Conservation (phyloP, 2,329 filamentous ascomycete genomes). For the Escovopsis weberi region DNA sequence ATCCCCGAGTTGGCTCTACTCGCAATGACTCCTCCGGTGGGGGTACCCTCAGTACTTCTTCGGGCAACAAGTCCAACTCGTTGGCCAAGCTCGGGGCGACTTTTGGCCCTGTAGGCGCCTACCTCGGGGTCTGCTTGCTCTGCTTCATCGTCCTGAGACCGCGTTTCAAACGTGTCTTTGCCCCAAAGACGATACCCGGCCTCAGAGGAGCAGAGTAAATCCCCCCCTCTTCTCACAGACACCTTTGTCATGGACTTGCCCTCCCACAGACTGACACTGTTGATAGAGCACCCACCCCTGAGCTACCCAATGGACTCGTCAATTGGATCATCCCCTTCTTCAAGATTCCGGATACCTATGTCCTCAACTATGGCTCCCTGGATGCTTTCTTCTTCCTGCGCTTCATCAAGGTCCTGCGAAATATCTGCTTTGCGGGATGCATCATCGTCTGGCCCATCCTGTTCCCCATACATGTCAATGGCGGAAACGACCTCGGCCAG, state of each 20-base stretch:
- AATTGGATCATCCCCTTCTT: constrained; percentile 57
- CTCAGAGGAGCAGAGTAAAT: constrained; percentile 30
- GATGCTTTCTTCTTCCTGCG: constrained; percentile 86
- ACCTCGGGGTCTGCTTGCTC: constrained; percentile 32
- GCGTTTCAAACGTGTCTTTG: constrained; percentile 37
- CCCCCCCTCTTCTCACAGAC: background rate
- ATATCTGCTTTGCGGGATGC: constrained; percentile 72
- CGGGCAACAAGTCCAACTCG: constrained; percentile 20
- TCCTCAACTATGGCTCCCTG: constrained; percentile 80
- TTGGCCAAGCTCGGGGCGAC: constrained; percentile 29
- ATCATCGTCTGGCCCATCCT: constrained; percentile 77
- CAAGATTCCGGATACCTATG: constrained; percentile 57
- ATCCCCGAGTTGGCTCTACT: constrained; percentile 21
- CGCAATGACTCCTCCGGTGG: constrained; percentile 18
- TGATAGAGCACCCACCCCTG: constrained; percentile 41
- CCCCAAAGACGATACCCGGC: constrained; percentile 35
- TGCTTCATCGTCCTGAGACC: constrained; percentile 35
- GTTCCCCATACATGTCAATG: constrained; percentile 76
- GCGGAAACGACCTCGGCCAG: constrained; percentile 47
- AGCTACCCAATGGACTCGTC: constrained; percentile 44
- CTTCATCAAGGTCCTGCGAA: constrained; percentile 53
- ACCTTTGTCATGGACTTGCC: too few relatives aligned
- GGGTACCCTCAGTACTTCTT: constrained; percentile 20
- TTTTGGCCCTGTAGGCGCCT: constrained; percentile 38
- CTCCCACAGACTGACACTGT: background rate